Conservation (phyloP, 2,329 filamentous ascomycete species). For the Ilyonectria mors-panacis region DNA sequence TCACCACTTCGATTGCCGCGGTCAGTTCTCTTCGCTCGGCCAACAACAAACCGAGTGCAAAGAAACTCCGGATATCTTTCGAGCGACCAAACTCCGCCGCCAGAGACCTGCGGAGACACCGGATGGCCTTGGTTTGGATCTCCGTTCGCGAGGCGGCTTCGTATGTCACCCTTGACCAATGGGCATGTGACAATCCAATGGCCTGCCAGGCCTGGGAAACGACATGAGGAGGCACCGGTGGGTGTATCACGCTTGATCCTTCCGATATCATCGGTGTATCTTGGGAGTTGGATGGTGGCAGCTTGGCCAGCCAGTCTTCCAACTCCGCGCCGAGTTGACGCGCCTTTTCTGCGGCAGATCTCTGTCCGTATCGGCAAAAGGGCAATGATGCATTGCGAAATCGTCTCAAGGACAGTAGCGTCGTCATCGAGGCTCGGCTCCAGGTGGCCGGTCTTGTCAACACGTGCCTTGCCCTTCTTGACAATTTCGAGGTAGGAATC, state of each 20-base stretch:
- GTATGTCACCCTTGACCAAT: conserved; percentile 88
- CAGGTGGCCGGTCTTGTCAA: conserved; percentile 81
- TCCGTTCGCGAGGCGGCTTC: conserved; percentile 79
- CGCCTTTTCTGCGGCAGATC: conserved; percentile 84
- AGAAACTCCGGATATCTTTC: conserved; percentile 82
- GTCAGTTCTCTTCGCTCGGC: conserved; percentile 88
- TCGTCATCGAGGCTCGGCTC: conserved; percentile 85
- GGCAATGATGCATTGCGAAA: conserved; percentile 84
- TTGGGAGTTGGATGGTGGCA: conserved; percentile 53
- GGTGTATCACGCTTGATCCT: conserved; percentile 54
- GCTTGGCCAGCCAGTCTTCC: conserved; percentile 80
- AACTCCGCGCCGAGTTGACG: conserved; percentile 78
- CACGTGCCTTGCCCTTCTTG: conserved; percentile 85
- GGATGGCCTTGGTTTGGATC: conserved; percentile 83
- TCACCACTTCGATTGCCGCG: conserved; percentile 85
- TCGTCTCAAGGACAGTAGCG: conserved; percentile 81
- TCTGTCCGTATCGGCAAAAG: conserved; percentile 85
- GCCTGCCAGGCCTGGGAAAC: conserved; percentile 84
- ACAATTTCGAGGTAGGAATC: conserved; percentile 94
- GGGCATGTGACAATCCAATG: conserved; percentile 87
- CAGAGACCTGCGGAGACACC: conserved; percentile 81
- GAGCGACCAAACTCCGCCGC: conserved; percentile 75
- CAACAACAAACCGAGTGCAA: conserved; percentile 85
- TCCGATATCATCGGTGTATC: conserved; percentile 52
- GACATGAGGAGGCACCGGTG: conserved; percentile 69